phyloP scores from a whole-genome alignment of 768 basidiomycete species.

The Leccinum disarticulatum region DNA sequence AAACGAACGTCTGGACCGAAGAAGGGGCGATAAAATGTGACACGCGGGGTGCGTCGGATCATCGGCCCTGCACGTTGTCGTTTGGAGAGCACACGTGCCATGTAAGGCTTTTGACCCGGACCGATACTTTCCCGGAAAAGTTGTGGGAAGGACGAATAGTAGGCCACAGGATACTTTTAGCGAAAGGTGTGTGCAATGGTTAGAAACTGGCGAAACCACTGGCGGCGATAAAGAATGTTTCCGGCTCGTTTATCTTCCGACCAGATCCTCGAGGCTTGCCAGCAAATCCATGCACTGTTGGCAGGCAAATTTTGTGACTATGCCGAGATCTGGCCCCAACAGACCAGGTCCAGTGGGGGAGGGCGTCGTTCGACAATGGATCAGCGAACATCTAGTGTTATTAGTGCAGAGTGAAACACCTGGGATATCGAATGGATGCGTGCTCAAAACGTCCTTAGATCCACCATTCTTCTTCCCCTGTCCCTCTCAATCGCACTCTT shows the following conservation, averaged over 20 bases:
- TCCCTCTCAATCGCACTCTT: conserved; percentile 77
- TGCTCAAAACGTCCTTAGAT: conserved; percentile 51
- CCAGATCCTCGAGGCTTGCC: background rate
- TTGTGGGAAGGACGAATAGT: conserved; percentile 5
- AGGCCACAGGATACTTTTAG: conserved; percentile 3
- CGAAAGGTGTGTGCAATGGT: background rate
- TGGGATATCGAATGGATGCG: background rate
- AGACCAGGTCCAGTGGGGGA: background rate
- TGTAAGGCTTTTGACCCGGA: conserved; percentile 7
- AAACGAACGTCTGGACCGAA: background rate
- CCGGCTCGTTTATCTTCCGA: background rate
- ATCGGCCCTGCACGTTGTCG: conserved; percentile 4
- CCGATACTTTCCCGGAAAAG: conserved; percentile 8
- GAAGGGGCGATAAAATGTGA: background rate
- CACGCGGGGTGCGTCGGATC: background rate
- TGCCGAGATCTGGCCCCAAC: background rate
- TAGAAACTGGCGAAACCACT: background rate
- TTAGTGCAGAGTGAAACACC: background rate
- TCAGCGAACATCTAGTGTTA: background rate
- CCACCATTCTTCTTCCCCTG: conserved; percentile 75
- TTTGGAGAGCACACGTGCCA: conserved; percentile 12
- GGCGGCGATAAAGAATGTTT: background rate
- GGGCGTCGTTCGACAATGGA: background rate
- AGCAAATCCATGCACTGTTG: background rate
- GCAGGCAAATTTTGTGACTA: background rate